A percentile compares a stretch with the other conserved stretches of the same genome.
phyloP scores from a whole-genome alignment of 805 yeast genomes.

The Wickerhamiella spandovensis region DNA sequence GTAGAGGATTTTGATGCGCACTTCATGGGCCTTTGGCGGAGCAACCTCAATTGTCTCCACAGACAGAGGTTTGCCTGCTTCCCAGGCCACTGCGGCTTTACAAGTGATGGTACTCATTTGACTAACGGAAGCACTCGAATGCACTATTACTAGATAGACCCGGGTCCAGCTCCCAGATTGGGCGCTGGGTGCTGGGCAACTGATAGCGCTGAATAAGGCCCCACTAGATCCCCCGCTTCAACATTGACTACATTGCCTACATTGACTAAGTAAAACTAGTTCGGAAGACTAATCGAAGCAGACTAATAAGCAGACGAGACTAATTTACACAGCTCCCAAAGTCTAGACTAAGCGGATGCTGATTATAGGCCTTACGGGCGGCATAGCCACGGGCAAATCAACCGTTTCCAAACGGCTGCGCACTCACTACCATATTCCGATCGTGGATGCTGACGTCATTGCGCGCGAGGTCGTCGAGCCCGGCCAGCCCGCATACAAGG shows the following conservation, averaged over 20 bases:
- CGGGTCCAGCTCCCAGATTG: background rate
- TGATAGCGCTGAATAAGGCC: no score
- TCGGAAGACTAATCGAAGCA: no score
- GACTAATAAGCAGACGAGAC: no score
- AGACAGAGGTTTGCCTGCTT: slow-evolving; percentile 59
- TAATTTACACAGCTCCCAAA: no score
- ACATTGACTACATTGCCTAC: no score
- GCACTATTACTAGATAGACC: no score
- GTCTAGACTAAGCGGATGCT: slow-evolving; percentile 38
- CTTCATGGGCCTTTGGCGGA: slow-evolving; percentile 96
- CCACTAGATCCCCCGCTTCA: no score
- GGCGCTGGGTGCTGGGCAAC: no score
- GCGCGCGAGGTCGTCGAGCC: slow-evolving; percentile 82
- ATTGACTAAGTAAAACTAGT: no score
- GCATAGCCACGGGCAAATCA: slow-evolving; percentile 93
- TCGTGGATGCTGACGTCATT: slow-evolving; percentile 83
- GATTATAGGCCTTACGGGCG: slow-evolving; percentile 91
- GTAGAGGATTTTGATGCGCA: slow-evolving; percentile 71
- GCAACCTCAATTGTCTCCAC: slow-evolving; percentile 82
- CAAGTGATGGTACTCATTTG: slow-evolving; percentile 45
- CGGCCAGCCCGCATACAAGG: slow-evolving; percentile 53
- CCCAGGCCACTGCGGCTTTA: slow-evolving; percentile 97
- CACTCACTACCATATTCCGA: slow-evolving; percentile 37
- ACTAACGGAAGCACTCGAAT: no score
- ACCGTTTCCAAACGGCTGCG: slow-evolving; percentile 58